Conservation (phyloP, 2,329 filamentous ascomycete species). For the Cryphonectria japonica region DNA sequence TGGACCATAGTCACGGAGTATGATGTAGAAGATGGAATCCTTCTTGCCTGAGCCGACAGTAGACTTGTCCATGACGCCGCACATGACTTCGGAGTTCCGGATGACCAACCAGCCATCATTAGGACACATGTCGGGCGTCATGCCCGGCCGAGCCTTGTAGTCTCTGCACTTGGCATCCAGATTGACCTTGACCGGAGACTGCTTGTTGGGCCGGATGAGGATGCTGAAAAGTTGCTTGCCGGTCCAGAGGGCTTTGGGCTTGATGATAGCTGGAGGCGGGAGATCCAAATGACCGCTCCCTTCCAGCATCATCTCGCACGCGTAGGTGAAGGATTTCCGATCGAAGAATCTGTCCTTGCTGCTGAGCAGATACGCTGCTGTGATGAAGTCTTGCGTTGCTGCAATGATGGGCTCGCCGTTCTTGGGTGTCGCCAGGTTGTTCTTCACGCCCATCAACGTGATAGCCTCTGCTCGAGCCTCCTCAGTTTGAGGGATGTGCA, state of each 20-base stretch:
- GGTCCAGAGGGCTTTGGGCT: constrained; percentile 88
- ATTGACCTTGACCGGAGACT: constrained; percentile 84
- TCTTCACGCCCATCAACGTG: constrained; percentile 95
- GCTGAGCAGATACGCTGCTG: constrained; percentile 86
- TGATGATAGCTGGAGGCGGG: constrained; percentile 83
- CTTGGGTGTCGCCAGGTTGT: constrained; percentile 94
- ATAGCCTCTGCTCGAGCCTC: constrained; percentile 95
- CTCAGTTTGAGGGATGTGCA: constrained; percentile 97
- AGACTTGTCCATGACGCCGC: constrained; percentile 95
- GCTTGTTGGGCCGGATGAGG: constrained; percentile 83
- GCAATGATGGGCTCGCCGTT: constrained; percentile 98
- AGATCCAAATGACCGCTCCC: constrained; percentile 77
- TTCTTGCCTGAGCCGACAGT: constrained; percentile 98
- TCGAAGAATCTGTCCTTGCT: constrained; percentile 94
- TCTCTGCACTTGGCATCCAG: constrained; percentile 90
- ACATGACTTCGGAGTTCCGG: constrained; percentile 97
- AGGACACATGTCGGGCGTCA: constrained; percentile 72
- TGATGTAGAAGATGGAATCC: constrained; percentile 95
- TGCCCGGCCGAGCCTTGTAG: constrained; percentile 65
- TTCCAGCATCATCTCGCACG: constrained; percentile 93
- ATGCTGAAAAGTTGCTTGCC: constrained; percentile 96
- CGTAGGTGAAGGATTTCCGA: constrained; percentile 82
- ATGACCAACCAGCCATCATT: constrained; percentile 92
- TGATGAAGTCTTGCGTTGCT: constrained; percentile 99
- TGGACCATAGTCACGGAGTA: constrained; percentile 91